phyloP scores from a whole-genome alignment of 768 basidiomycete species.

The Gautieria morchelliformis region DNA sequence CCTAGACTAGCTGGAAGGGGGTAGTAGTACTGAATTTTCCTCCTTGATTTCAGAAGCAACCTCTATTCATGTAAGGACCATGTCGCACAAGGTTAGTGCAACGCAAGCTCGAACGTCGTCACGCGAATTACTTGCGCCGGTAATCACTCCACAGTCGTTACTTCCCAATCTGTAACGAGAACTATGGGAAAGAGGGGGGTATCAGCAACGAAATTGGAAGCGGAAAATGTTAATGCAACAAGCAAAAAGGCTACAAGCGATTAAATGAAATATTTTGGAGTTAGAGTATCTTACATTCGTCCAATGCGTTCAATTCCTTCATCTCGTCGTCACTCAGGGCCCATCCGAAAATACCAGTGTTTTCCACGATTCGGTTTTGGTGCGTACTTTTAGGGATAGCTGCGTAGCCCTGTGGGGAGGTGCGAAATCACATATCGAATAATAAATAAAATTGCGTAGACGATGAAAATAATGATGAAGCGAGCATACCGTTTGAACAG shows the following conservation, averaged over 20 bases:
- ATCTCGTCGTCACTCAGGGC: constrained; percentile 31
- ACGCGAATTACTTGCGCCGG: neutral
- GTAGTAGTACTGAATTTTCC: too few species aligned
- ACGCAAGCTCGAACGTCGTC: too few species aligned
- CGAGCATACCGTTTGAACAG: constrained; percentile 56
- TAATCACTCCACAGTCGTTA: constrained; percentile 2
- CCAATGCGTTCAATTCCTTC: constrained; percentile 21
- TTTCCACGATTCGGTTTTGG: constrained; percentile 29
- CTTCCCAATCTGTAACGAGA: constrained; percentile 7
- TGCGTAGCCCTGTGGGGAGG: constrained; percentile 24
- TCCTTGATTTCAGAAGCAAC: too few species aligned
- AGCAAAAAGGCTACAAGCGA: too few species aligned
- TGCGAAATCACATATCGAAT: neutral
- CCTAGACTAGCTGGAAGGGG: too few species aligned
- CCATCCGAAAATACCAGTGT: constrained; percentile 36
- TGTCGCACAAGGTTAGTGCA: too few species aligned
- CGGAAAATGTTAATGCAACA: too few species aligned
- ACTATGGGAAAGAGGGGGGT: neutral
- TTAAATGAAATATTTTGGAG: neutral
- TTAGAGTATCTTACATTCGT: constrained; percentile 10
- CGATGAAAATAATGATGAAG: neutral
- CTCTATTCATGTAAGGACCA: too few species aligned
- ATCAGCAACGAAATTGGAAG: neutral
- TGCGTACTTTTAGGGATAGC: constrained; percentile 37
- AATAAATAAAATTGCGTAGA: too few species aligned